Evolutionary conservation across 495 filamentous ascomycete genomes (phyloP), one percentile per base, ranked within the genome.

Genomic region (Aspergillus carlsbadensis): DNA sequence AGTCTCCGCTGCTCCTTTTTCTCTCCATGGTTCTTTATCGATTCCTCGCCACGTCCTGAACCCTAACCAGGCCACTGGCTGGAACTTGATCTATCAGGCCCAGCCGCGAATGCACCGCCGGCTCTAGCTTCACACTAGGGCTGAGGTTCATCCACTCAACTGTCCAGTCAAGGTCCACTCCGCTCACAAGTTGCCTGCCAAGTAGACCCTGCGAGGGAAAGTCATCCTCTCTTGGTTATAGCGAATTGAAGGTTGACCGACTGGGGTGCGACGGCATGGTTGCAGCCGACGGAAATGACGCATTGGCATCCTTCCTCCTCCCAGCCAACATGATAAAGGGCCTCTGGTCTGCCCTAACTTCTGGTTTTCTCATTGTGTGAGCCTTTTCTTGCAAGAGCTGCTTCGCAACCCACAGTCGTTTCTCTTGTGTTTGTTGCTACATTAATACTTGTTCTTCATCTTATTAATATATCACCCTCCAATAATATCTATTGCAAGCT

Each of bases 71-170:
- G 22, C 40, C 46, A 57, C 45, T 57, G 46, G 44, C 36, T 57
- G 46, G 54, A 57, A 57, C 54, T 43, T 57, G 54, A 57, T 42
- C 54, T 57, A 57, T 57, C 54, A 57, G 54, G n/a, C 45, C 54
- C 39, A 34, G 36, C 37, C 29, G 22, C 44, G 22, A 40, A 57
- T 57, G 54, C 54, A 57, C 54, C 22, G 29, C n/a, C 15, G 26
- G n/a, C 45, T 50, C 43, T 57, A 57, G 54, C 37, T 21, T 44
- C 54, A 24, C 54, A 57, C 54, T 57, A 57, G 45, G 54, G 37
- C 37, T 57, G 45, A 50, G 45, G n/a, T 15, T n/a, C 14, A 10
- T 34, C 54, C 54, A 50, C 8, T 57, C 8, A 36, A 29, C n/a
- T 17, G 26, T 50, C 15, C 35, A 6, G 18, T 7, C 13, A 47